Base-by-base conservation (phyloP, 257 asterid genomes). In the Gentiana macrophylla region DNA sequence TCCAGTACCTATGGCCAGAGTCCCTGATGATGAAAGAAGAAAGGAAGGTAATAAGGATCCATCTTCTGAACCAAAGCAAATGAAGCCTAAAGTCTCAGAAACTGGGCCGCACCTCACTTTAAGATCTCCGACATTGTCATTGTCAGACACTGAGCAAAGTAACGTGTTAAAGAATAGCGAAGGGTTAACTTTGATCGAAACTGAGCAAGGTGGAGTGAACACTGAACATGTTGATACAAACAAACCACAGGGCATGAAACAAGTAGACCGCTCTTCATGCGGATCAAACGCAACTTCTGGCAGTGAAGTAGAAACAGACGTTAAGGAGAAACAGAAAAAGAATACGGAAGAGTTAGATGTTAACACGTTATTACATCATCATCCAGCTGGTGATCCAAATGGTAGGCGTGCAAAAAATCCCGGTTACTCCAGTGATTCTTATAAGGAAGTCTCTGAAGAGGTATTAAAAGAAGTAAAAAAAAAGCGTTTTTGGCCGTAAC, bases 281-380 rank as follows among this genome's bases (percentile, higher is more conserved):
- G 98, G 98, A 68, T 91, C 98, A n/a, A 91, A 91, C 70, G 84
- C 98, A 34, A 80, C 96, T 45, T 91, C 98, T 44, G 79, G 98
- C 81, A 87, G 96, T 57, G 98, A 91, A 56, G 83, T 85, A 37
- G 98, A 87, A 53, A 84, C 87, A 4, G 86, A 91, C 75, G 80
- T 77, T 62, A 62, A 69, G 64, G 95, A 83, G 71, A 86, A 86
- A 64, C 74, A 67, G 34, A 69, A 56, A 24, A 53, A 75, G 37
- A 79, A 67, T 33, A 71, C 65, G 67, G 92, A 86, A 69, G 83
- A 77, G 66, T 47, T 49, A 1, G 73, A 71, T 68, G 95, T 77
- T 55, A 67, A 68, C 54, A 82, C 68, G 53, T 53, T 67, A 55
- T 24, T 24, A 24, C 24, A 24, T 24, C 64, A 49, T 55, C 87